Base-by-base conservation (phyloP, 805 yeast genomes). In the Kluyveromyces nonfermentans region DNA sequence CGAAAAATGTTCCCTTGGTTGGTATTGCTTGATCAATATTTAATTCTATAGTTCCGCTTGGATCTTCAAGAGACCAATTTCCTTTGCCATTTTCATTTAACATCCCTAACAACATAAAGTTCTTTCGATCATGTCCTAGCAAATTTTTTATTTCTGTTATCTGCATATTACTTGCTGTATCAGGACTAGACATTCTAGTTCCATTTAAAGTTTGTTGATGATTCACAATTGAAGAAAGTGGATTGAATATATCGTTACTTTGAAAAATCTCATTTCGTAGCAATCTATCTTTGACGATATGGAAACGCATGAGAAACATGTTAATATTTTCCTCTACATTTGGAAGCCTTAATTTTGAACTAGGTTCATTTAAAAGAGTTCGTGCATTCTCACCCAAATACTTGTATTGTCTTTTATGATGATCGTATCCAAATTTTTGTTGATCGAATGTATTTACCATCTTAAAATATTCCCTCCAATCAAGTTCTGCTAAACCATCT, bases 101-200 rank as follows among this genome's bases (percentile, higher is more conserved):
- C 45, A 88, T 66, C 0, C 98, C 99, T 54, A 89, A 78, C 2
- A 93, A 58, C 7, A 84, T 66, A 57, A 93, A 93, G 45, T 77
- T 71, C 42, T 75, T 70, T 4, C 90, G 90, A 53, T 83, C 84
- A 43, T 96, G 68, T 25, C 98, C 99, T 22, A 93, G 60, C 46
- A 93, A 67, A 60, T 89, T 89, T 55, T 89, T 89, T 43, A 93
- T 79, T 33, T 78, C 70, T 0, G 95, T 85, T 37, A 90, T 68
- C 3, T 73, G 50, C 55, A 60, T 53, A n/a, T 49, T 45, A 16
- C 41, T n/a, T 16, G 12, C 46, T 2, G 30, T 37, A 36, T 32
- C 22, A 37, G 5, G 40, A 19, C 41, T 33, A 39, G 39, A 30
- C 45, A 45, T 33, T 46, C 48, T 40, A 45, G 32, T 35, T 46